Evolutionary conservation across 2,329 filamentous ascomycete genomes (phyloP).

Genomic region (Pseudocercospora pini-densiflorae): DNA sequence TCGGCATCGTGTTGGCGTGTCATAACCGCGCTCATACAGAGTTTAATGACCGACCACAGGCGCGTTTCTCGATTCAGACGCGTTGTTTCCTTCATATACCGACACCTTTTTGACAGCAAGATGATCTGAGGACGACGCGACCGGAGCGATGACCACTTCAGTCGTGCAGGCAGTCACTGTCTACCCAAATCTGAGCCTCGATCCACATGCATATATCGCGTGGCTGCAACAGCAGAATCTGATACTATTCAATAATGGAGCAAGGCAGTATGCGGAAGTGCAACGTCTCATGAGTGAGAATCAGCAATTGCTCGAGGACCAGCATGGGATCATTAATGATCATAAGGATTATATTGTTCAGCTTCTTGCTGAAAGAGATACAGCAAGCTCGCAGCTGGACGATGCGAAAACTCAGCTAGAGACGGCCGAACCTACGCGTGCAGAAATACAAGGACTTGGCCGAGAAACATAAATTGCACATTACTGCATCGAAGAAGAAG

Average conservation of each 20-base stretch:
- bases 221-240: conserved; percentile 12
- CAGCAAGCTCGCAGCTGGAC: neutral
- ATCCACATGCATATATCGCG: conserved; percentile 6
- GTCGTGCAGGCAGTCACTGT: neutral
- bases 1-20: neutral
- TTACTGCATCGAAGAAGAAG: neutral
- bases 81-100: neutral
- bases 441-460: neutral
- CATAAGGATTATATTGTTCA: neutral
- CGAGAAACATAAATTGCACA: neutral
- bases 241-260: neutral
- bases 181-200: neutral
- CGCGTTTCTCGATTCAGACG: neutral
- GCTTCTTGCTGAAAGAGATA: neutral
- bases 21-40: neutral
- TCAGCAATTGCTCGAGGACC: neutral
- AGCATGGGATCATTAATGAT: neutral
- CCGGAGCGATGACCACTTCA: neutral
- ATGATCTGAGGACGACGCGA: neutral
- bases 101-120: neutral
- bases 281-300: neutral
- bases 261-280: conserved; percentile 19
- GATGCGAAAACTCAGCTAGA: neutral
- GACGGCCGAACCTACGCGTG: neutral
- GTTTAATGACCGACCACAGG: neutral